Percentiles rank a stretch among this genome's conserved stretches.
Evolutionary conservation across 2,329 filamentous ascomycete species (phyloP).

Genomic region (Xenoacremonium recifei): DNA sequence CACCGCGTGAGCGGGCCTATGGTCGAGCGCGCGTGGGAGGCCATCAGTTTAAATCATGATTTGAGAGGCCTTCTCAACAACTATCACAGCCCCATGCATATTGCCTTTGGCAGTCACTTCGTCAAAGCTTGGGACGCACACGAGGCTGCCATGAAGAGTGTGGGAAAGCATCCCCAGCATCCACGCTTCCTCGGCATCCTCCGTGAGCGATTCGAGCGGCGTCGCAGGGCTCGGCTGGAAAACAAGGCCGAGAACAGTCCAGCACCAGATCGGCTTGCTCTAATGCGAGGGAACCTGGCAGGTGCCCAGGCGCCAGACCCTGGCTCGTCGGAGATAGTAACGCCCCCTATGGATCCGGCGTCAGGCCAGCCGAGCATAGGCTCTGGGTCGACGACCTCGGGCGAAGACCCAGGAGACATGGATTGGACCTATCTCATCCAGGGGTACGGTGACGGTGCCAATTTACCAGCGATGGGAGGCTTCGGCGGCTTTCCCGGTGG

Average conservation of each 20-base stretch:
- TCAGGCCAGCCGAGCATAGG: constrained; percentile 7
- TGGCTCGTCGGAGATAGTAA: constrained; percentile 28
- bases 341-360: constrained; percentile 25
- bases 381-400: constrained; percentile 19
- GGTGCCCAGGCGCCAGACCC: constrained; percentile 2
- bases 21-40: constrained; percentile 58
- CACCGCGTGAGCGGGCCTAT: constrained; percentile 51
- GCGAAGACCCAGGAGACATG: constrained; percentile 38
- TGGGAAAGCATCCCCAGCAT: constrained; percentile 40
- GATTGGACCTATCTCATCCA: constrained; percentile 50
- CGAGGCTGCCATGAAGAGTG: constrained; percentile 44
- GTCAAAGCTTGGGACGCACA: constrained; percentile 63
- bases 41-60: constrained; percentile 55
- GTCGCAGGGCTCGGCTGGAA: constrained; percentile 28
- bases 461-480: constrained; percentile 27
- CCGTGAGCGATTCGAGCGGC: constrained; percentile 41
- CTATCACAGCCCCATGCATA: constrained; percentile 54
- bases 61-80: constrained; percentile 48
- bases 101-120: constrained; percentile 56
- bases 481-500: constrained; percentile 27
- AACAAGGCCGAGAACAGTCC: constrained; percentile 23
- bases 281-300: constrained; percentile 21
- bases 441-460: constrained; percentile 34
- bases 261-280: constrained; percentile 21
- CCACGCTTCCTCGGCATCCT: constrained; percentile 49